Base-by-base conservation (phyloP, 768 basidiomycete genomes). In the Imleria badia region DNA sequence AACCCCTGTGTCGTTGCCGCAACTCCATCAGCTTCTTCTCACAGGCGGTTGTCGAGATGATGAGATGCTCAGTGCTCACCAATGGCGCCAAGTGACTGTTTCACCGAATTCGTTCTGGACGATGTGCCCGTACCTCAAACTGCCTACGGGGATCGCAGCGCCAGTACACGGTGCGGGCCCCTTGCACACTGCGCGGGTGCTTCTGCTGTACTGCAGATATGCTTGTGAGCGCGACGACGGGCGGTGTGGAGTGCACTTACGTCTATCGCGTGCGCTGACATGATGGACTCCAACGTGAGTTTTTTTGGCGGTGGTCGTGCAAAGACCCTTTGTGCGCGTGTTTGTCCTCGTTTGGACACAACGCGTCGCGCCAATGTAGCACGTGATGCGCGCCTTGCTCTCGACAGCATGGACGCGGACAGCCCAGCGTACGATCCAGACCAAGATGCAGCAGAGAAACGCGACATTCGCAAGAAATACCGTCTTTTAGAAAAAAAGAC, bases 401-500 rank as follows among this genome's bases (percentile, higher is more conserved):
- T 30, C 0, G 43, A 26, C 38, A 39, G 5, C 9, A 72, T 70
- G 71, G 54, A 65, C 29, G 31, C 49, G 8, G 46, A 40, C 22
- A 51, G 55, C 46, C 70, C 80, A 17, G 73, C 78, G 13, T 94
- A 90, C 65, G 89, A 94, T 65, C 91, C 91, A 11, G 89, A 94
- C 68, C 91, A 94, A 66, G 81, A 93, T 74, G 83, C 86, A 6
- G 85, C 88, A 57, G 86, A 89, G 66, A 86, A 88, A 69, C 84
- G 92, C 59, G 77, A 77, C 38, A 74, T 94, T 8, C 79, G 92
- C 40, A 84, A 85, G 66, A 76, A 82, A 59, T 94, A 93, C 65
- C 85, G 93, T 55, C 72, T 77, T 15, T 72, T 91, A 54, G 79
- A 84, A 43, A 82, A 79, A 59, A 74, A 74, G 49, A 78, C 86